Conservation (phyloP, 2,329 filamentous ascomycete species). For the Phialophora expanda region DNA sequence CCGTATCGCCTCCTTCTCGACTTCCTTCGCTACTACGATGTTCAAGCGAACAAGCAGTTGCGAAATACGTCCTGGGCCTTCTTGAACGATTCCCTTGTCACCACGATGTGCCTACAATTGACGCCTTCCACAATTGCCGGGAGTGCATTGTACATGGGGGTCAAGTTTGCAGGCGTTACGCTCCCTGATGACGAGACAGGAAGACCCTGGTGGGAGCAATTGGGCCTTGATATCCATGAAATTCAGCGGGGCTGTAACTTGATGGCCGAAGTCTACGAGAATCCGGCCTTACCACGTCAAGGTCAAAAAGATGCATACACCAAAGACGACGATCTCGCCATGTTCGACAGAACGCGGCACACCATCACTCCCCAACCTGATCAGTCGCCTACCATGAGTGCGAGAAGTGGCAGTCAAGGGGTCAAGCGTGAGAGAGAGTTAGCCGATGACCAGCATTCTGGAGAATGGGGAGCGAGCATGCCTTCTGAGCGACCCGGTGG, state of each 20-base stretch:
- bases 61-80: constrained; percentile 92
- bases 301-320: constrained; percentile 50
- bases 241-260: constrained; percentile 76
- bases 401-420: constrained; percentile 44
- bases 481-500: constrained; percentile 29
- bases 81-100: constrained; percentile 86
- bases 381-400: constrained; percentile 38
- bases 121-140: constrained; percentile 81
- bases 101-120: constrained; percentile 80
- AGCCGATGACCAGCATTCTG: constrained; percentile 38
- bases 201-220: constrained; percentile 82
- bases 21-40: constrained; percentile 72
- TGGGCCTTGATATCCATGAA: constrained; percentile 72
- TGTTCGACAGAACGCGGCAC: constrained; percentile 47
- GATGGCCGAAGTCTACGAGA: constrained; percentile 65
- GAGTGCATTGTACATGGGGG: constrained; percentile 83
- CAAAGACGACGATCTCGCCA: constrained; percentile 43
- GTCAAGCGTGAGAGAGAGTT: constrained; percentile 50
- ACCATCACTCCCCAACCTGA: constrained; percentile 26
- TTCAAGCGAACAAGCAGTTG: constrained; percentile 79
- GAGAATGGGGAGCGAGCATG: constrained; percentile 30
- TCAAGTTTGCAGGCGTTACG: constrained; percentile 72
- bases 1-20: constrained; percentile 86
- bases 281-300: constrained; percentile 50
- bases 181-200: constrained; percentile 76